These are phyloP conservation scores for Talaromyces pinophilus DNA, from an alignment of 2,329 filamentous ascomycete species.

Conservation along the genomic window DNA sequence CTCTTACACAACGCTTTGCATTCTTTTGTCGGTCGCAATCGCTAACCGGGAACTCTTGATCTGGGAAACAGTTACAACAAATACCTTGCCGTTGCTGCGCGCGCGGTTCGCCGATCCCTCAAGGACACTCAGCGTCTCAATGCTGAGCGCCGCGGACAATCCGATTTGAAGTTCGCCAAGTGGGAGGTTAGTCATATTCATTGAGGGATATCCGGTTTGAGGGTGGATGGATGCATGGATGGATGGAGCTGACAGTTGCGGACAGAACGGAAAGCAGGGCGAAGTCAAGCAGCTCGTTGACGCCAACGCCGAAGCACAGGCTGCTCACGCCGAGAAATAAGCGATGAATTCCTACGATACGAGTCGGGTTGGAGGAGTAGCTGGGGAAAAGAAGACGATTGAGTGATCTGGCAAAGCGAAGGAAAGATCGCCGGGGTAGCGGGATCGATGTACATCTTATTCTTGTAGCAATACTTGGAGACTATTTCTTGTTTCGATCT, in stretches of 20 bases:
- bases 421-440: not conserved
- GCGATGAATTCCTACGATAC: conserved; percentile 23
- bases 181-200: conserved; percentile 75
- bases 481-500: conserved; percentile 12
- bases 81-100: conserved; percentile 93
- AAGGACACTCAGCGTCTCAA: conserved; percentile 89
- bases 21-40: conserved; percentile 23
- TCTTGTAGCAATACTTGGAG: conserved; percentile 39
- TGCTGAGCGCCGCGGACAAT: conserved; percentile 86
- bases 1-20: not conserved
- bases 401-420: not conserved
- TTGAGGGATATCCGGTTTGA: not conserved
- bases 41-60: conserved; percentile 30
- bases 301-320: conserved; percentile 54
- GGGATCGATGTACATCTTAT: conserved; percentile 32
- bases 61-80: conserved; percentile 84
- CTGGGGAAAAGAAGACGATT: conserved; percentile 1
- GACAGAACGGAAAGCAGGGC: conserved; percentile 93
- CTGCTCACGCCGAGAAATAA: conserved; percentile 49
- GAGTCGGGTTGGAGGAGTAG: not conserved
- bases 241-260: conserved; percentile 15
- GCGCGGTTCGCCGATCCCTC: conserved; percentile 91
- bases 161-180: conserved; percentile 87
- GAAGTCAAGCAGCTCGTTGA: conserved; percentile 71
- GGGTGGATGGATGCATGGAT: not conserved